A percentile compares a stretch with the other conserved stretches of the same genome.
Conservation (phyloP, 164 flowering plant genomes). For the Houttuynia cordata region DNA sequence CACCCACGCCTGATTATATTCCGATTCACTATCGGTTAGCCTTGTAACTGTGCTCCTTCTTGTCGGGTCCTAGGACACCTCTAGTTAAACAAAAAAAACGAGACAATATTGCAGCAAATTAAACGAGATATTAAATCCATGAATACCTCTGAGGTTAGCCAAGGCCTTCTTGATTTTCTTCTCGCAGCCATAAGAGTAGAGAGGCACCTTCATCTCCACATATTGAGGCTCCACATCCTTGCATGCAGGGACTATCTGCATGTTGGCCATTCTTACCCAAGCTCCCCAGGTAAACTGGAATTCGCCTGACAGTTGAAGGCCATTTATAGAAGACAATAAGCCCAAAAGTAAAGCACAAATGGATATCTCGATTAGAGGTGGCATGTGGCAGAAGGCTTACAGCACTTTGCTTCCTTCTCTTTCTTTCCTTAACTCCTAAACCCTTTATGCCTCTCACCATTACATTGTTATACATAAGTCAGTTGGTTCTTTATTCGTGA, state of each 20-base stretch:
- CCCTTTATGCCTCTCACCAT: too few relatives aligned
- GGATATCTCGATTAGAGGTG: neutral
- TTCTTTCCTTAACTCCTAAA: neutral
- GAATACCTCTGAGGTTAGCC: conserved; percentile 63
- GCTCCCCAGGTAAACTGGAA: neutral
- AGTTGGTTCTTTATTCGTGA: neutral
- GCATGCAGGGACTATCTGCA: conserved; percentile 53
- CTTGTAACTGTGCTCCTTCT: too few relatives aligned
- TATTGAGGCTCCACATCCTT: conserved; percentile 80
- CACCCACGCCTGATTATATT: too few relatives aligned
- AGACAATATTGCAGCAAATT: too few relatives aligned
- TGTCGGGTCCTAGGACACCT: too few relatives aligned
- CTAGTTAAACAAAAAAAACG: too few relatives aligned
- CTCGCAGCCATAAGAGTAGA: conserved; percentile 76
- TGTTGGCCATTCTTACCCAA: conserved; percentile 25
- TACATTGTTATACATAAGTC: too few relatives aligned
- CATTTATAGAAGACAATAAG: neutral
- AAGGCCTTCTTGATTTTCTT: conserved; percentile 77
- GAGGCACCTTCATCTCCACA: conserved; percentile 86
- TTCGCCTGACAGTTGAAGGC: neutral
- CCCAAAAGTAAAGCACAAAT: conserved; percentile 1
- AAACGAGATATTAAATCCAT: too few relatives aligned
- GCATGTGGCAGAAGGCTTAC: neutral
- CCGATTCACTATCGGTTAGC: too few relatives aligned
- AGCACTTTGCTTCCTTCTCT: neutral